These are phyloP conservation scores for Alternaria sp. DNA, from an alignment of 2,329 filamentous ascomycete species.

Conservation along the genomic window DNA sequence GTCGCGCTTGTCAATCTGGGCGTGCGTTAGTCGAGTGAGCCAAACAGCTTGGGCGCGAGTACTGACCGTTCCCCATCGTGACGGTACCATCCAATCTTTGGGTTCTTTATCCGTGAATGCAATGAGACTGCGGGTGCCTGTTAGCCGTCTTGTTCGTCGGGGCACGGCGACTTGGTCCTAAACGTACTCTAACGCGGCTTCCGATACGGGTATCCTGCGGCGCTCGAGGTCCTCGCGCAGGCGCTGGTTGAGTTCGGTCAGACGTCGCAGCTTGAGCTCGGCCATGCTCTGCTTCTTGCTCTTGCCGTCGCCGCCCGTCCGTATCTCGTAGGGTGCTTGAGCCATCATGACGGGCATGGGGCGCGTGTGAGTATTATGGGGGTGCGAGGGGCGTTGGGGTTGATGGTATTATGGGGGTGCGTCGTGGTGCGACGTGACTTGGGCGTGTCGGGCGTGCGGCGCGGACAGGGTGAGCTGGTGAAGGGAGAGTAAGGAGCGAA, in stretches of 20 bases:
- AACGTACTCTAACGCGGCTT: slow-evolving; percentile 70
- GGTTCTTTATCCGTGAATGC: slow-evolving; percentile 94
- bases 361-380: slow-evolving; percentile 21
- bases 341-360: slow-evolving; percentile 57
- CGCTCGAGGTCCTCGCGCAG: slow-evolving; percentile 94
- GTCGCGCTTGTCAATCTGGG: slow-evolving; percentile 85
- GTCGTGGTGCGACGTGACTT: slow-evolving; percentile 31
- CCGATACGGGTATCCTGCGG: slow-evolving; percentile 93
- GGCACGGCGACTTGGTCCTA: neutral
- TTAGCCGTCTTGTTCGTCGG: slow-evolving; percentile 25
- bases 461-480: slow-evolving; percentile 29
- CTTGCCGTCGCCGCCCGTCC: slow-evolving; percentile 69
- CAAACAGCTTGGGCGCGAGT: neutral
- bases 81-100: slow-evolving; percentile 98
- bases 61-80: slow-evolving; percentile 84
- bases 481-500: slow-evolving; percentile 42
- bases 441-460: slow-evolving; percentile 30
- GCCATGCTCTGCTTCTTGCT: slow-evolving; percentile 99
- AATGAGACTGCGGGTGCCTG: slow-evolving; percentile 73
- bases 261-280: slow-evolving; percentile 91
- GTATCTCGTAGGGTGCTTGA: slow-evolving; percentile 68
- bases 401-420: slow-evolving; percentile 13
- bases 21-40: slow-evolving; percentile 26
- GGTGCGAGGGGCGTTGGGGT: slow-evolving; percentile 5
- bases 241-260: slow-evolving; percentile 96